Conservation (phyloP, 805 yeast species). For the Cyberlindnera maclurae region DNA sequence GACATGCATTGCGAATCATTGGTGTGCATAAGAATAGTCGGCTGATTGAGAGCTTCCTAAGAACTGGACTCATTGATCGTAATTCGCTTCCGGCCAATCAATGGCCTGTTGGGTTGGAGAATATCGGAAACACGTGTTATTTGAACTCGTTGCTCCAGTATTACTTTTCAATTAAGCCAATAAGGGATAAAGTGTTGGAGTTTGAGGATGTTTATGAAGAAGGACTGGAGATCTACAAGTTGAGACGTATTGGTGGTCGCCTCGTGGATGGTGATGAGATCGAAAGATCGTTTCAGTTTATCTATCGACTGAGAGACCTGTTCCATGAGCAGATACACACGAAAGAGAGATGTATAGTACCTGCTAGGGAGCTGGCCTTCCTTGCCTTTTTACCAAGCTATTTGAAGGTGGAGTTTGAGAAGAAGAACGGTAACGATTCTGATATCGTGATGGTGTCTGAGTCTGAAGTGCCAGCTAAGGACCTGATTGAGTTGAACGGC, state of each 20-base stretch:
- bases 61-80: conserved; percentile 57
- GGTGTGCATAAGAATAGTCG: conserved; percentile 50
- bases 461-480: neutral
- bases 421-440: neutral
- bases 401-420: conserved; percentile 53
- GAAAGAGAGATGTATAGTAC: conserved; percentile 59
- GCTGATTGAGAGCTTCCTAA: conserved; percentile 47
- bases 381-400: conserved; percentile 75
- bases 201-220: conserved; percentile 38
- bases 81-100: conserved; percentile 51
- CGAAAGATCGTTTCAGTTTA: conserved; percentile 74
- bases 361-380: conserved; percentile 78
- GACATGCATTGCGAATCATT: conserved; percentile 50
- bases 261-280: conserved; percentile 73
- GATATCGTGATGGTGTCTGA: conserved; percentile 1
- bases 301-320: conserved; percentile 61
- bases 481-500: conserved; percentile 5
- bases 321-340: conserved; percentile 66
- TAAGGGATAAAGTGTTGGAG: conserved; percentile 56
- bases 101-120: conserved; percentile 89
- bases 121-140: conserved; percentile 95
- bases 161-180: conserved; percentile 78
- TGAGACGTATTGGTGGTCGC: conserved; percentile 83
- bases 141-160: conserved; percentile 86
- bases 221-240: conserved; percentile 23